Evolutionary conservation across 1,284 basidiomycete species (phyloP).

Genomic region (Sporisorium graminicola): DNA sequence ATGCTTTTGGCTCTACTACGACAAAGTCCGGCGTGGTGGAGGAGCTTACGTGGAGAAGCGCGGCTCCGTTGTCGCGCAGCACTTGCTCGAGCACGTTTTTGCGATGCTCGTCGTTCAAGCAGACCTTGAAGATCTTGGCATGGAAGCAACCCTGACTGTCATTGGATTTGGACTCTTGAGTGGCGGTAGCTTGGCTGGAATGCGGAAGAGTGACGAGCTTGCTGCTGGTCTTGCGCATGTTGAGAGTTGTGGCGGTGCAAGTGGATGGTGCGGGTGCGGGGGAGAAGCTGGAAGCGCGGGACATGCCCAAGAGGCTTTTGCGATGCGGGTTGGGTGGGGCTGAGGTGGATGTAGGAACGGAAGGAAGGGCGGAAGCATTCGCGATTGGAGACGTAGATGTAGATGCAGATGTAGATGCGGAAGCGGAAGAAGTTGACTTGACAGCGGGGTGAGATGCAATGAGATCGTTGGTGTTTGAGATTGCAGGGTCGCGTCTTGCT

Average conservation of each 20-base stretch:
- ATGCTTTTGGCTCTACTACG: constrained; percentile 32
- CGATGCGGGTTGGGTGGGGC: constrained; percentile 18
- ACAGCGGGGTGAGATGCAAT: not conserved
- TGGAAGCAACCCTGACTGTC: constrained; percentile 17
- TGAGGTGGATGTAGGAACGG: constrained; percentile 1
- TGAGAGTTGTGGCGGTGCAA: constrained; percentile 6
- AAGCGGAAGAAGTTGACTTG: not conserved
- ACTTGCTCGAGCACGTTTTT: constrained; percentile 34
- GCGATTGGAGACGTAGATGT: constrained; percentile 7
- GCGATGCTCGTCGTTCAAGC: constrained; percentile 27
- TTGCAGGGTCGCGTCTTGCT: not conserved
- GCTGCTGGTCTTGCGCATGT: constrained; percentile 22
- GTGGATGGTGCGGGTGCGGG: constrained; percentile 20
- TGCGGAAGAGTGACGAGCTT: constrained; percentile 26
- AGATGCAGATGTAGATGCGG: constrained; percentile 4
- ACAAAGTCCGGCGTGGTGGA: constrained; percentile 19
- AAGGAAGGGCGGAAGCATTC: constrained; percentile 4
- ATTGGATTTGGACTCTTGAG: not conserved
- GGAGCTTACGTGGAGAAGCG: constrained; percentile 9
- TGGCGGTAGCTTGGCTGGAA: constrained; percentile 7
- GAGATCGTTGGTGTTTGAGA: no score
- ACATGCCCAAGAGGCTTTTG: constrained; percentile 44
- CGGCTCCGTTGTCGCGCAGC: constrained; percentile 35
- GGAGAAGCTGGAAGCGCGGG: constrained; percentile 51
- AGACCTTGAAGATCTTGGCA: constrained; percentile 30